Base-by-base conservation (phyloP, 2,329 filamentous ascomycete genomes). In the Fonsecaea monophora region DNA sequence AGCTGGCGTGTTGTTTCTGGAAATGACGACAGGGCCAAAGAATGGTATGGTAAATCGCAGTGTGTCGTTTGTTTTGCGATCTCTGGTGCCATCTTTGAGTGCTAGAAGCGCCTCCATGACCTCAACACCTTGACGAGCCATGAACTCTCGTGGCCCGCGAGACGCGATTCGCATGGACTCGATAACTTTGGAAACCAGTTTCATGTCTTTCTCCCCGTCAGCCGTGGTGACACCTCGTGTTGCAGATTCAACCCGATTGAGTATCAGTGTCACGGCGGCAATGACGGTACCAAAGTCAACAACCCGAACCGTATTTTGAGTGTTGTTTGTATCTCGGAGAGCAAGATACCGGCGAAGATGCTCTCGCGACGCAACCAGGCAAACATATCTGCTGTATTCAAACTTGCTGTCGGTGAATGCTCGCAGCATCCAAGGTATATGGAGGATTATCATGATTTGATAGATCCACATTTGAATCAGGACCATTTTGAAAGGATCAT, bases 401-500 rank as follows among this genome's bases (percentile, higher is more conserved):
- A 81, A 81, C 12, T 78, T 78, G 6, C 60, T 58, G 18, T 77
- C 74, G 3, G 65, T 62, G 2, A 75, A 73, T 7, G 75, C 65
- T 38, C 78, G 79, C 13, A 86, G 78, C 75, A 87, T 83, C 66
- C 84, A 86, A 0, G 85, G 85, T 1, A 87, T 78, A 64, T 87
- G 85, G 0, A 87, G 78, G 6, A 84, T 78, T 45, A 85, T 79
- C 5, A 85, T 75, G 2, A 86, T 78, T 37, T 82, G 80, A 70
- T 82, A 82, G 67, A 86, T 83, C 4, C 81, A 79, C 56, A 86
- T 78, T 66, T 87, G 85, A 7, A 82, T 73, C 72, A 84, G 81
- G 7, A 82, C 70, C 48, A 55, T 15, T 15, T 62, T 53, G 37
- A 34, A 54, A 12, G 34, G 15, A 40, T 32, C 25, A 7, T 18